Base-by-base conservation (phyloP, 768 basidiomycete genomes). In the Boletus reticulatus region DNA sequence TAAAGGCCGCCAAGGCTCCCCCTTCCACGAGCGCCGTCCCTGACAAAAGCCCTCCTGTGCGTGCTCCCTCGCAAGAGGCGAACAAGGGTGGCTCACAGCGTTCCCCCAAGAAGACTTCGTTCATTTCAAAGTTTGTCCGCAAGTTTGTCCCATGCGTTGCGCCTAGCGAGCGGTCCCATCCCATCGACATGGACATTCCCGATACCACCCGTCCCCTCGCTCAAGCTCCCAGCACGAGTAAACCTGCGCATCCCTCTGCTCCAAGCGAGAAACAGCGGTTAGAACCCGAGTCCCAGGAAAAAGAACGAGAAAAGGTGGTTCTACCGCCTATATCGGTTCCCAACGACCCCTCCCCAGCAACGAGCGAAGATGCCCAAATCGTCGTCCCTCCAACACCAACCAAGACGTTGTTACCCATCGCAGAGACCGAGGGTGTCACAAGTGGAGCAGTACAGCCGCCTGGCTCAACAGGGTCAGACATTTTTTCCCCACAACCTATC, bases 391-490 rank as follows among this genome's bases (percentile, higher is more conserved):
- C 83, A 31, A 79, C 80, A 2, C 81, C 82, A 13, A 78, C 77
- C 16, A 75, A 67, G 16, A 43, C 50, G 16, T 68, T 79, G 57
- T 62, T 82, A 6, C 83, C 91, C 8, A 75, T 78, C 24, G 82
- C 85, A 10, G 93, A 94, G 73, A 92, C 93, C 8, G 92, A 87
- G 57, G 93, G 90, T 14, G 77, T 97, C 60, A 91, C 89, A 11
- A 93, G 92, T n/a, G 89, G 92, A 32, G 91, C 92, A 43, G 94
- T 96, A 22, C 91, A 94, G 65, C 82, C 93, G 3, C 94, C 95
- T 14, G 94, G 94, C 32, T 91, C 92, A 24, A 88, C 82, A 46
- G 89, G 82, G 42, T 58, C 68, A 3, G 70, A 72, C 47, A 62
- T 69, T 41, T 63, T 71, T 54, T 67, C 69, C 43, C 62, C 70